These are phyloP conservation scores for Pilasporangium apinafurcum DNA, from an alignment of 352 stramenopile species.

Conservation along the genomic window DNA sequence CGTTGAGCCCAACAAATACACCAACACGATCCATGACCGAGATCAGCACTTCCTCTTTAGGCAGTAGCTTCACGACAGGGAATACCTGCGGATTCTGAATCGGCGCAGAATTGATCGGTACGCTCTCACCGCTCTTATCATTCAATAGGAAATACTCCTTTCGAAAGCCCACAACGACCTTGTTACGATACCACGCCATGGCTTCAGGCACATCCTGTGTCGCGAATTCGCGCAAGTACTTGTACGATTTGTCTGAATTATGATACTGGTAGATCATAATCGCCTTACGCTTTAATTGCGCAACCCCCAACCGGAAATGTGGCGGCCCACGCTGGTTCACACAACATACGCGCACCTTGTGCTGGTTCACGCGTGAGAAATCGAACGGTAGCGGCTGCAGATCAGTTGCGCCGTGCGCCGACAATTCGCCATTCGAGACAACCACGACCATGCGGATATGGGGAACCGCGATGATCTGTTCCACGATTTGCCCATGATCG, in stretches of 20 bases:
- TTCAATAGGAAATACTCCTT: constrained; percentile 80
- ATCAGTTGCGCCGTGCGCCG: constrained; percentile 70
- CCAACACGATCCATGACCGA: constrained; percentile 80
- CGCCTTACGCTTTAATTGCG: constrained; percentile 52
- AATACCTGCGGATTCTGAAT: constrained; percentile 66
- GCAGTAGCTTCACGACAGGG: constrained; percentile 72
- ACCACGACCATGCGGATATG: constrained; percentile 87
- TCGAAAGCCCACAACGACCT: constrained; percentile 71
- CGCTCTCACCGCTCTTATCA: constrained; percentile 72
- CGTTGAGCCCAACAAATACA: constrained; percentile 75
- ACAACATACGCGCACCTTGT: constrained; percentile 65
- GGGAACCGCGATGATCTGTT: constrained; percentile 78
- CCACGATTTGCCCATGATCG: constrained; percentile 58
- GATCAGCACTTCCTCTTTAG: constrained; percentile 81
- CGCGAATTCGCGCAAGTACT: constrained; percentile 68
- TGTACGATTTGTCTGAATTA: constrained; percentile 71
- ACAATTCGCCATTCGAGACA: constrained; percentile 68
- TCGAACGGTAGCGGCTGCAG: constrained; percentile 73
- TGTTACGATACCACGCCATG: constrained; percentile 87
- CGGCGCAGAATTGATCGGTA: constrained; percentile 58
- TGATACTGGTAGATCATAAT: constrained; percentile 84
- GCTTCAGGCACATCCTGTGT: constrained; percentile 69
- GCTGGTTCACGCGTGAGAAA: constrained; percentile 68
- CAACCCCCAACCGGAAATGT: constrained; percentile 77
- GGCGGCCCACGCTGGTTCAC: constrained; percentile 81